Evolutionary conservation across 1,284 basidiomycete genomes (phyloP), one percentile per base, ranked within the genome.

Genomic region (Moniliophthora roreri): DNA sequence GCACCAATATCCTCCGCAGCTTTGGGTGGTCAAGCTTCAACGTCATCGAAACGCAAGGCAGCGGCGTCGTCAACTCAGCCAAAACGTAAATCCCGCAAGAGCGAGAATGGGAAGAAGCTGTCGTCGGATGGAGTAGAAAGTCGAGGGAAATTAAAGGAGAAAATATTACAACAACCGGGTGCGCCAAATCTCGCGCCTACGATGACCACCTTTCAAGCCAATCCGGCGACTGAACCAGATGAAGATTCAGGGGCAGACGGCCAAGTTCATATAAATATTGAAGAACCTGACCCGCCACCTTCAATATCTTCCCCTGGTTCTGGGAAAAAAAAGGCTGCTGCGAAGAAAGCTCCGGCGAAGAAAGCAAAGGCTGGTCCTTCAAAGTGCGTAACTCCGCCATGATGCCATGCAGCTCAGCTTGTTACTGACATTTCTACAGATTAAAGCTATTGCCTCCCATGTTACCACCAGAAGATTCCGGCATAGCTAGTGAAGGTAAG

Each of bases 1-100:
- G 77, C 28, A 21, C 56, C 56, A 38, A 47, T 46, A 39, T 42
- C n/a, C n/a, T n/a, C n/a, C n/a, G n/a, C 47, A 34, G 35, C 51
- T 18, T 38, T 41, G n/a, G n/a, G n/a, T 47, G 44, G 35, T 44
- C 39, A 66, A 45, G 57, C 11, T 51, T 62, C 45, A 37, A 62
- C 47, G 37, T 49, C 50, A 18, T 42, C 73, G 54, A 80, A 80
- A 61, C 75, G 75, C 39, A 82, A 78, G 64, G 26, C 41, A 4
- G 48, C 37, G 42, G 32, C 23, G n/a, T 41, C 41, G 16, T 64
- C 70, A 44, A 64, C 76, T 45, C 63, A 24, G 10, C 28, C 63
- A 52, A 82, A 81, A 65, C 64, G 75, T 54, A 82, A 79, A 59
- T 68, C 78, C 40, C 76, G 75, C 57, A 82, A 78, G 66, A 72